phyloP scores from a whole-genome alignment of 768 basidiomycete species.

The Agaricus bisporus region DNA sequence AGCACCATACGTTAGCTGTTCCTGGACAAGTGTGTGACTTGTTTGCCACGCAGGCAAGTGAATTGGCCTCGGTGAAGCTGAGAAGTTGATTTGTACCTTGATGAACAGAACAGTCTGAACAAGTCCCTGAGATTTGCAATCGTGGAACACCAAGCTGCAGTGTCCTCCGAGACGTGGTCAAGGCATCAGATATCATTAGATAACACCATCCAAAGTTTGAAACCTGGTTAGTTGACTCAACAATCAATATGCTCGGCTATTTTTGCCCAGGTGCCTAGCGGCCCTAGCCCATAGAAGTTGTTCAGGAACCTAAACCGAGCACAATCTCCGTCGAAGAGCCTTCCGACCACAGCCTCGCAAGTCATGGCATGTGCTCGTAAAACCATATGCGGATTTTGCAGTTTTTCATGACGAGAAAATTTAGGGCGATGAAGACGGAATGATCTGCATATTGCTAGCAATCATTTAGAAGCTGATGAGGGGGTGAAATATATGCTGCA shows the following conservation, averaged over 20 bases:
- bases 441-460: no score
- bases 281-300: no score
- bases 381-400: no score
- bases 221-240: neutral
- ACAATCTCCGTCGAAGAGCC: no score
- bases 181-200: neutral
- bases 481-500: no score
- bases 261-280: no score
- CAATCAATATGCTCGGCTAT: neutral
- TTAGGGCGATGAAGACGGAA: no score
- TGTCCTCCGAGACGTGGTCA: neutral
- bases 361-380: no score
- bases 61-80: neutral
- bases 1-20: neutral
- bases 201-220: neutral
- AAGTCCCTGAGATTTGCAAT: neutral
- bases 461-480: no score
- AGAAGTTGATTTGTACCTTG: constrained; percentile 9
- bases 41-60: neutral
- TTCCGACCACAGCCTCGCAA: no score
- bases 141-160: constrained; percentile 3
- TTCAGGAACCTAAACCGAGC: no score
- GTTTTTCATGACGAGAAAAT: no score
- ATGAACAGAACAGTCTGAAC: constrained; percentile 2
- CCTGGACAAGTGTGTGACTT: neutral